Percentiles rank a stretch among this genome's conserved stretches.
Evolutionary conservation across 139 green algal species (phyloP).

Genomic region (Picochlorum sp.): DNA sequence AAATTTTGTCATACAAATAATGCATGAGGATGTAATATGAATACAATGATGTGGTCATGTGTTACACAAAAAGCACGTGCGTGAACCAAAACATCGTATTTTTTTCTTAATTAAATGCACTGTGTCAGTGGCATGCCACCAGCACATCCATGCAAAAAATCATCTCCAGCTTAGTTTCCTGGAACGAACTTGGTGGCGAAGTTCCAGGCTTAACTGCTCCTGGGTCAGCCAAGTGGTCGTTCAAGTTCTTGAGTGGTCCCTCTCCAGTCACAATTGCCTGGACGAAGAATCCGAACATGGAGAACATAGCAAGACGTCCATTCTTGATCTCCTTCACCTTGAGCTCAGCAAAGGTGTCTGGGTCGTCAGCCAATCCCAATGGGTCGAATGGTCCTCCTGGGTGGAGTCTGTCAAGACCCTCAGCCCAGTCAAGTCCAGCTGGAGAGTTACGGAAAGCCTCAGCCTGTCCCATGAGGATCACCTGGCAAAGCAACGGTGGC

Average conservation of each 20-base stretch:
- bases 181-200: constrained; percentile 34
- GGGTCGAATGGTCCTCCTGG: constrained; percentile 62
- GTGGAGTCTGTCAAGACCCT: constrained; percentile 56
- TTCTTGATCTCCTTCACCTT: constrained; percentile 75
- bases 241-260: constrained; percentile 61
- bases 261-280: constrained; percentile 51
- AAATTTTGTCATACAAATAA: no score
- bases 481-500: constrained; percentile 82
- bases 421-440: constrained; percentile 39
- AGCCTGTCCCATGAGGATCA: constrained; percentile 53
- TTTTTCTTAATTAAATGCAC: no score
- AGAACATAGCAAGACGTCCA: constrained; percentile 63
- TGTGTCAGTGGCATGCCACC: no score
- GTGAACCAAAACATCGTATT: no score
- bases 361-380: constrained; percentile 67
- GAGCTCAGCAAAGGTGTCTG: constrained; percentile 61
- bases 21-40: no score
- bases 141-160: no score
- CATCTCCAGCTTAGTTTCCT: not conserved
- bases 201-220: constrained; percentile 61
- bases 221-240: constrained; percentile 70
- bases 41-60: no score
- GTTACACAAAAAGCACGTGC: no score
- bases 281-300: constrained; percentile 53
- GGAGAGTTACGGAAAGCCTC: constrained; percentile 48